phyloP scores from a whole-genome alignment of 371 early-diverging fungal genomes.

The Mycotypha africana region DNA sequence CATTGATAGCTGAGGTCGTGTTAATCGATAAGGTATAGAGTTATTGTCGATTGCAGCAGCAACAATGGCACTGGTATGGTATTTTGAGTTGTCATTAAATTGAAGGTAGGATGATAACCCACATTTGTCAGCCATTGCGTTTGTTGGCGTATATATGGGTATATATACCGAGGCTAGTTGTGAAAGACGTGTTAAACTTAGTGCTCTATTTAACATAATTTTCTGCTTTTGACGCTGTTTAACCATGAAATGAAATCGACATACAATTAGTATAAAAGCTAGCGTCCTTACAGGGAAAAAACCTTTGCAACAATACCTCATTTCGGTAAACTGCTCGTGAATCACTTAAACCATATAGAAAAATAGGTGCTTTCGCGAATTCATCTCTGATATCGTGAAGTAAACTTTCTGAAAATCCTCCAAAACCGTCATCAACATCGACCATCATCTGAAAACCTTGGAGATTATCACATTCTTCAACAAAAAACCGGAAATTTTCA shows the following conservation, averaged over 20 bases:
- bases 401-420: slow-evolving; percentile 64
- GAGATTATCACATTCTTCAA: slow-evolving; percentile 81
- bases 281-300: too few relatives aligned
- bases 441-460: slow-evolving; percentile 83
- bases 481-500: slow-evolving; percentile 68
- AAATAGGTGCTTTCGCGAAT: slow-evolving; percentile 64
- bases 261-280: neutral
- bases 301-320: slow-evolving; percentile 16
- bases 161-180: slow-evolving; percentile 52
- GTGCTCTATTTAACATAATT: slow-evolving; percentile 38
- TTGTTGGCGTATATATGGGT: slow-evolving; percentile 42
- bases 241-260: neutral
- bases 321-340: slow-evolving; percentile 16
- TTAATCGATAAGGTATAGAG: slow-evolving; percentile 49
- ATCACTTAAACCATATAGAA: slow-evolving; percentile 58
- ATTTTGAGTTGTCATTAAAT: slow-evolving; percentile 35
- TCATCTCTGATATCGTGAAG: slow-evolving; percentile 72
- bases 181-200: slow-evolving; percentile 44
- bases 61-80: slow-evolving; percentile 64
- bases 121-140: slow-evolving; percentile 16
- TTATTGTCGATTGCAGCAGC: slow-evolving; percentile 64
- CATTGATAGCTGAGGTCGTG: slow-evolving; percentile 30
- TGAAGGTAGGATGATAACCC: slow-evolving; percentile 20
- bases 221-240: slow-evolving; percentile 36
- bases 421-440: slow-evolving; percentile 71